Conservation (phyloP, 306 rosid species). For the Trifolium fragiferum region DNA sequence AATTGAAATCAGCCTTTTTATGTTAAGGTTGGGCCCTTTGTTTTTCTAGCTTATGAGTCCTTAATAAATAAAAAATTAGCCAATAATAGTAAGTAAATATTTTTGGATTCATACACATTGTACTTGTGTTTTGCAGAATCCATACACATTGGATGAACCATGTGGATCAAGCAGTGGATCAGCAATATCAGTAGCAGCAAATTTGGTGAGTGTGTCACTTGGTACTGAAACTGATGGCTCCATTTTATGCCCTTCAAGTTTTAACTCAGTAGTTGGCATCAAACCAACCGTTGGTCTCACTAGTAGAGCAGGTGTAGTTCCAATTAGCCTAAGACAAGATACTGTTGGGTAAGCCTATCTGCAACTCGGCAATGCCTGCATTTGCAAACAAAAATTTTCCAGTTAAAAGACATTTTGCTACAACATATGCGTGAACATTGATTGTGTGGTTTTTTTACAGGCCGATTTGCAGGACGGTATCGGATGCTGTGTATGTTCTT, state of each 20-base stretch:
- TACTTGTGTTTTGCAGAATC: conserved; percentile 47
- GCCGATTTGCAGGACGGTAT: conserved; percentile 69
- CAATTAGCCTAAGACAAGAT: conserved; percentile 67
- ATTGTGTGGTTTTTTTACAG: conserved; percentile 40
- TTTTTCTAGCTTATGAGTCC: neutral
- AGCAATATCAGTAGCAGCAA: conserved; percentile 72
- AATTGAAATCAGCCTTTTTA: too few species aligned
- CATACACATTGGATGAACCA: conserved; percentile 51
- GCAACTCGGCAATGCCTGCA: neutral
- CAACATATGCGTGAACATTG: conserved; percentile 9
- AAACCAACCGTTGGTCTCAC: conserved; percentile 79
- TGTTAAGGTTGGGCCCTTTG: too few species aligned
- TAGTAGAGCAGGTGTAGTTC: conserved; percentile 77
- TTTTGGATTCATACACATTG: neutral
- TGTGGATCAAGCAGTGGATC: conserved; percentile 74
- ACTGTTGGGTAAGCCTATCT: conserved; percentile 57
- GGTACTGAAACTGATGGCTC: conserved; percentile 67
- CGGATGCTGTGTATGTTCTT: conserved; percentile 71
- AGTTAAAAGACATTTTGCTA: too few species aligned
- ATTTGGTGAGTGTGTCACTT: conserved; percentile 61
- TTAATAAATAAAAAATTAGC: too few species aligned
- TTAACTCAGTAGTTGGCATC: conserved; percentile 60
- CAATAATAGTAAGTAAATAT: too few species aligned
- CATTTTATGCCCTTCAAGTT: conserved; percentile 59
- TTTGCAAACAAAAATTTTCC: too few species aligned